A percentile compares a stretch with the other conserved stretches of the same genome.
Evolutionary conservation across 148 eudicot species (phyloP).

Genomic region (Vaccinium corymbosum): DNA sequence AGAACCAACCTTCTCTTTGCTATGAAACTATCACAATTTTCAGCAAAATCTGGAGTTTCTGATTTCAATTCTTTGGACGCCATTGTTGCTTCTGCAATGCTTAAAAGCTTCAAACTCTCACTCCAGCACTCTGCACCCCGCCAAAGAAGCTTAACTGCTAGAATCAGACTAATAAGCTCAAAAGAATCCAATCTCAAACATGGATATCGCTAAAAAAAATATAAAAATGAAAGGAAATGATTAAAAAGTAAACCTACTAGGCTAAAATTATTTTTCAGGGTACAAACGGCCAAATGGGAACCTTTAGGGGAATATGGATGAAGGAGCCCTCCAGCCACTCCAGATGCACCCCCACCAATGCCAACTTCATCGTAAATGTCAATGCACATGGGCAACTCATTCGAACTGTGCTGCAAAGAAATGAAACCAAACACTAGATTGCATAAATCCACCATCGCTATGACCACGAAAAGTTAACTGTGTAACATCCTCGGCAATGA

Average conservation of each 20-base stretch:
- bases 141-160: constrained; percentile 92
- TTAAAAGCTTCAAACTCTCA: constrained; percentile 78
- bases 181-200: neutral
- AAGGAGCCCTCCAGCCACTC: constrained; percentile 93
- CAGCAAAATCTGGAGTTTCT: constrained; percentile 19
- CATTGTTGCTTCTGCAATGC: constrained; percentile 68
- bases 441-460: neutral
- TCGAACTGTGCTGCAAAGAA: constrained; percentile 63
- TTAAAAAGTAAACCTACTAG: neutral
- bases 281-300: constrained; percentile 11
- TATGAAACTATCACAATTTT: constrained; percentile 28
- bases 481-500: neutral
- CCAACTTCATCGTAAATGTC: constrained; percentile 90
- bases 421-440: neutral
- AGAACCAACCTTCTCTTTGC: constrained; percentile 62
- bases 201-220: neutral
- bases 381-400: constrained; percentile 46
- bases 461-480: neutral
- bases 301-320: constrained; percentile 99
- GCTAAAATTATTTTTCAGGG: neutral
- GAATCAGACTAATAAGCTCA: constrained; percentile 19
- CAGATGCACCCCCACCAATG: constrained; percentile 96
- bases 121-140: constrained; percentile 75
- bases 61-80: constrained; percentile 13
- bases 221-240: neutral